Percentiles rank a stretch among this genome's conserved stretches.
phyloP scores from a whole-genome alignment of 305 asterid species.

The Ilex paraguariensis region DNA sequence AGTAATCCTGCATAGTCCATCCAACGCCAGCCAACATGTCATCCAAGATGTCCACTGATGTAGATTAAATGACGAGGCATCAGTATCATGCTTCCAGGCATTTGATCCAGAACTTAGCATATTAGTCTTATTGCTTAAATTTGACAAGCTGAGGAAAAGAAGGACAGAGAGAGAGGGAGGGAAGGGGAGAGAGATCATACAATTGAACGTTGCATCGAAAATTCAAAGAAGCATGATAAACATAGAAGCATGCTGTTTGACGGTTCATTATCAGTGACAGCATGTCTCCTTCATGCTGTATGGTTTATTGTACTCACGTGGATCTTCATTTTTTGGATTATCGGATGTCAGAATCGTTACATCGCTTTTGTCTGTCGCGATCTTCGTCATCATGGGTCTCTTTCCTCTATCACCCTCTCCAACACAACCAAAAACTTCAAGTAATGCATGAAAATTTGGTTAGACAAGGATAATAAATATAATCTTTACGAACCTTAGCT shows the following conservation, averaged over 20 bases:
- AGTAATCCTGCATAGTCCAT: constrained; percentile 95
- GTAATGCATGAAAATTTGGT: not conserved
- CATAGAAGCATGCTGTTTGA: not conserved
- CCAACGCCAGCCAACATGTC: constrained; percentile 97
- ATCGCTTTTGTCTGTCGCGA: constrained; percentile 92
- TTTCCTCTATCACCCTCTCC: constrained; percentile 91
- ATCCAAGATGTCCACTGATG: constrained; percentile 88
- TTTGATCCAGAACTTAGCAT: not conserved
- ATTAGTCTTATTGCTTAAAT: no score
- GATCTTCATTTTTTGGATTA: constrained; percentile 87
- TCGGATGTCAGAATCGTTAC: constrained; percentile 89
- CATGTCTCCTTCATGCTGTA: not conserved
- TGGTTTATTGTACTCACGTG: constrained; percentile 50
- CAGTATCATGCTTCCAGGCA: not conserved
- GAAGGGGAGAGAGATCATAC: not conserved
- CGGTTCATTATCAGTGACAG: not conserved
- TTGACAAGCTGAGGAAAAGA: no score
- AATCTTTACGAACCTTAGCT: no score
- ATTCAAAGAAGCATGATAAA: not conserved
- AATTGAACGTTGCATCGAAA: not conserved
- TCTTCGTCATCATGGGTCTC: constrained; percentile 91
- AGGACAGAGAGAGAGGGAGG: no score
- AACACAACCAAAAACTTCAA: constrained; percentile 73
- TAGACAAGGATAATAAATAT: no score
- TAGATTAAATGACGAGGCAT: constrained; percentile 12